Evolutionary conservation across 2,329 filamentous ascomycete genomes (phyloP).

Genomic region (Periconia macrospinosa): DNA sequence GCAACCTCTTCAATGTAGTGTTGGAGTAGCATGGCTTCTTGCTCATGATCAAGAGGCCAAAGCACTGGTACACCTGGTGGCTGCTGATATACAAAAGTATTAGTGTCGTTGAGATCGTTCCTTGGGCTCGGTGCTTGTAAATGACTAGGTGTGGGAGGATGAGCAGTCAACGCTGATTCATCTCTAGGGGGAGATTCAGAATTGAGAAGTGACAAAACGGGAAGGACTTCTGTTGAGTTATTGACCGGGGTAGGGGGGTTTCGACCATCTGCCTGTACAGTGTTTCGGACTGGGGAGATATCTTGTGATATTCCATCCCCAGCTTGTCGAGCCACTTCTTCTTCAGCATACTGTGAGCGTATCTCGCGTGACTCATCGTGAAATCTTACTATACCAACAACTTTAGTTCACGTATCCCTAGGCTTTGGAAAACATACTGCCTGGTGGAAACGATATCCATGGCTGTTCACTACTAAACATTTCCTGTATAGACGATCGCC

Average conservation of each 20-base stretch:
- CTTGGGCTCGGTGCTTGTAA: constrained; percentile 9
- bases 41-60: constrained; percentile 40
- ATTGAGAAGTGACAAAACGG: constrained; percentile 38
- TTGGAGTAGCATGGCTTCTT: constrained; percentile 40
- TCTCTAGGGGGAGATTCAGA: constrained; percentile 31
- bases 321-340: constrained; percentile 11
- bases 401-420: constrained; percentile 11
- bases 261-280: constrained; percentile 14
- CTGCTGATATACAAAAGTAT: constrained; percentile 34
- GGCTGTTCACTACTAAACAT: constrained; percentile 34
- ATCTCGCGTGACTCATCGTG: constrained; percentile 40
- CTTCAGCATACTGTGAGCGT: constrained; percentile 31
- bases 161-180: constrained; percentile 9
- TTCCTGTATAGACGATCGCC: constrained; percentile 38
- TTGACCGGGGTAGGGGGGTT: constrained; percentile 19
- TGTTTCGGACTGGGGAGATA: constrained; percentile 15
- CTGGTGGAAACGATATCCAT: constrained; percentile 40
- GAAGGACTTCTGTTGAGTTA: constrained; percentile 33
- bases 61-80: constrained; percentile 31
- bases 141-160: constrained; percentile 18
- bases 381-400: constrained; percentile 33
- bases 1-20: constrained; percentile 43
- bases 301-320: constrained; percentile 11
- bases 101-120: constrained; percentile 13
- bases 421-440: constrained; percentile 19